phyloP scores from a whole-genome alignment of 768 basidiomycete species.

The Amanita fuliginea region DNA sequence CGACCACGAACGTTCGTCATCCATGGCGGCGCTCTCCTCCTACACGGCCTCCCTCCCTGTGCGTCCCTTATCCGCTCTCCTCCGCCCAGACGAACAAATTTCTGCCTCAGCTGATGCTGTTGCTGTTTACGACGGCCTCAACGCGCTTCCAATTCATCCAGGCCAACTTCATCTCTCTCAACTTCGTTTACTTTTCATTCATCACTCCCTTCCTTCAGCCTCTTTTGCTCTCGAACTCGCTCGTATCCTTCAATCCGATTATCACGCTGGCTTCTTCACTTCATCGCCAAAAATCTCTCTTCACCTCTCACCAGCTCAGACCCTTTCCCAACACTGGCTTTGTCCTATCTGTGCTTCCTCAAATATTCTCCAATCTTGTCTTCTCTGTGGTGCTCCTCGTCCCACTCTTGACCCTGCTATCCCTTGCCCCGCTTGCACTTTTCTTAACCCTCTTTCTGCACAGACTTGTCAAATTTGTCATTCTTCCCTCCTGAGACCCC shows the following conservation, averaged over 20 bases:
- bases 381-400: slow-evolving; percentile 56
- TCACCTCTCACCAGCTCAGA: slow-evolving; percentile 21
- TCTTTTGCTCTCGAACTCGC: slow-evolving; percentile 65
- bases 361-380: slow-evolving; percentile 30
- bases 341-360: slow-evolving; percentile 79
- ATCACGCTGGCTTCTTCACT: slow-evolving; percentile 84
- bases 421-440: slow-evolving; percentile 84
- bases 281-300: slow-evolving; percentile 86
- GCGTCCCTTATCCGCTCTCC: slow-evolving; percentile 39
- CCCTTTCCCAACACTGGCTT: slow-evolving; percentile 47
- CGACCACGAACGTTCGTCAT: too few species aligned
- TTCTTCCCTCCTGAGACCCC: background rate
- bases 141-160: slow-evolving; percentile 73
- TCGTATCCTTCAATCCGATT: slow-evolving; percentile 64
- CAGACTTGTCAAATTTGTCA: background rate
- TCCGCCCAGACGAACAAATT: slow-evolving; percentile 75
- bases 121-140: slow-evolving; percentile 83
- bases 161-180: slow-evolving; percentile 68
- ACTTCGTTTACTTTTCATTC: slow-evolving; percentile 79
- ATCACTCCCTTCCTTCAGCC: slow-evolving; percentile 32
- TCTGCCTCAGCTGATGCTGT: slow-evolving; percentile 65
- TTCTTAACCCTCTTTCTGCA: slow-evolving; percentile 65
- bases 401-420: slow-evolving; percentile 26
- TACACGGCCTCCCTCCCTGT: slow-evolving; percentile 56
- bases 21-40: slow-evolving; percentile 43